Evolutionary conservation across 306 rosid species (phyloP), one percentile per base, ranked within the genome.

Genomic region (Biancaea sappan): DNA sequence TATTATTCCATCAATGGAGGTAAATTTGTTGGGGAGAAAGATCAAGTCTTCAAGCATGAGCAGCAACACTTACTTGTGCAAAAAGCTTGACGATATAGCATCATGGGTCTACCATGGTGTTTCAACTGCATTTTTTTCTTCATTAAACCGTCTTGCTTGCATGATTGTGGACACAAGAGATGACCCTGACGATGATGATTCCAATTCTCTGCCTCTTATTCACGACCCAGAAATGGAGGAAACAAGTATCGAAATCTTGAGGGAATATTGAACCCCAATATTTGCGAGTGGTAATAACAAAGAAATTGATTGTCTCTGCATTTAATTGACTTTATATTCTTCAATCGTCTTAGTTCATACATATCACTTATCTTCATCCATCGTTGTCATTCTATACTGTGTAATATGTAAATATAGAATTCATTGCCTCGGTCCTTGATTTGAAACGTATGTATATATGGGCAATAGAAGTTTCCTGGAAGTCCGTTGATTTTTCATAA

Each of bases 61-160:
- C 66, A 60, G 38, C 26, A 18, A 60, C 3, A 22, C 25, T 18
- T 16, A 8, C 12, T 34, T 3, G 16, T 75, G 86, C 76, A 76
- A 57, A 75, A 83, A 79, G 79, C 37, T 48, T 12, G 76, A 65
- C 22, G 69, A 71, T 15, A 25, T 83, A 38, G 79, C 86, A 50
- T 15, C 58, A 60, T 75, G 86, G 79, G 58, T 83, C 8, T 50
- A 67, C 58, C 75, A 71, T 48, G 56, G 73, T 52, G 38, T 83
- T 8, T 68, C 57, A 16, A 11, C 62, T 29, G 77, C 44, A 56
- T 83, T 83, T 69, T 83, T 79, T 15, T 52, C 84, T 48, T 70
- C 84, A 32, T 79, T 83, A 64, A 73, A 75, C 6, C 79, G 83
- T 22, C 72, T 77, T 32, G 31, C 76, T 71, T 83, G 86, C 69